These are phyloP conservation scores for Pilasporangium apinafurcum DNA, from an alignment of 352 stramenopile genomes.

Conservation along the genomic window DNA sequence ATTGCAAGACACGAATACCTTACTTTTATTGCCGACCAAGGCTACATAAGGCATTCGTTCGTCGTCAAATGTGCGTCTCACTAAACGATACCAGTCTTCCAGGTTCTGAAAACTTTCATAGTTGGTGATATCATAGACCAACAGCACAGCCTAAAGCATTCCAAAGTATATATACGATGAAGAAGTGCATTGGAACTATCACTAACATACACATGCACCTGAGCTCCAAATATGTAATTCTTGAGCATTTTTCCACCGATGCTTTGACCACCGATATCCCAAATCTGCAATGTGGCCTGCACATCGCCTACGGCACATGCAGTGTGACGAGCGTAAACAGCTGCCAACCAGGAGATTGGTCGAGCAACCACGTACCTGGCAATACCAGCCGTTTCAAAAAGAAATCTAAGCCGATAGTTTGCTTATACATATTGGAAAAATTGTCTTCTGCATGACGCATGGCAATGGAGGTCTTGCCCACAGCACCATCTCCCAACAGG, in stretches of 20 bases:
- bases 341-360: too few relatives aligned
- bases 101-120: slow-evolving; percentile 95
- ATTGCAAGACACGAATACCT: slow-evolving; percentile 2
- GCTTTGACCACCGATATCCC: slow-evolving; percentile 92
- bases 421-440: slow-evolving; percentile 93
- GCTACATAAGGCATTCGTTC: slow-evolving; percentile 86
- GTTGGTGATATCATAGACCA: slow-evolving; percentile 96
- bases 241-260: slow-evolving; percentile 84
- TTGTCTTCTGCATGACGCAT: slow-evolving; percentile 89
- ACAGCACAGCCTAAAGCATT: slow-evolving; percentile 63
- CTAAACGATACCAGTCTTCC: slow-evolving; percentile 93
- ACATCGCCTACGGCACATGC: slow-evolving; percentile 50
- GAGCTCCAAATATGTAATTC: slow-evolving; percentile 94
- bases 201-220: slow-evolving; percentile 26
- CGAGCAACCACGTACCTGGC: slow-evolving; percentile 36
- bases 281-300: slow-evolving; percentile 91
- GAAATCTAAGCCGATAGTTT: slow-evolving; percentile 94
- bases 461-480: slow-evolving; percentile 94
- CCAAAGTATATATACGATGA: not conserved
- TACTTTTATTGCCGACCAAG: slow-evolving; percentile 91
- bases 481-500: slow-evolving; percentile 90
- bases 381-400: slow-evolving; percentile 92
- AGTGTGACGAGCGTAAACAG: not conserved
- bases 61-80: slow-evolving; percentile 82
- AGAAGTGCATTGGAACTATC: not conserved